A percentile compares a stretch with the other conserved stretches of the same genome.
Conservation (phyloP, 805 yeast species). For the Ogataea angusta region DNA sequence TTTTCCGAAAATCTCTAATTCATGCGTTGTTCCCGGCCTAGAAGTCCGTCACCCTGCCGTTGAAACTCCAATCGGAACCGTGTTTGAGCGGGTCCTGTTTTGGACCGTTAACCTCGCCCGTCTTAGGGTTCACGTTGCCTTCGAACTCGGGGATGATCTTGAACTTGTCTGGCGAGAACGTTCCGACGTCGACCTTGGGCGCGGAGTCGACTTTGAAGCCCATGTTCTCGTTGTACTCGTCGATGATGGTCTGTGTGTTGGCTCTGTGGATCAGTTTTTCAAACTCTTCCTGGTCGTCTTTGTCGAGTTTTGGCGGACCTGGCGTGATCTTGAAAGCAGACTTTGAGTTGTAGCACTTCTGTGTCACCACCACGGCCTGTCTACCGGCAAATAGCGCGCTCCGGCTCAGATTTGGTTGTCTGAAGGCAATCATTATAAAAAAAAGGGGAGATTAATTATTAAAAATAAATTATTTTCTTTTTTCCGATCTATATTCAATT, state of each 20-base stretch:
- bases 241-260: slow-evolving; percentile 71
- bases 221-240: slow-evolving; percentile 54
- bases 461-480: slow-evolving; percentile 1
- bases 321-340: slow-evolving; percentile 27
- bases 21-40: slow-evolving; percentile 29
- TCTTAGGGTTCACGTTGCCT: slow-evolving; percentile 87
- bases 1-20: slow-evolving; percentile 11
- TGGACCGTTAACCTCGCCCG: slow-evolving; percentile 97
- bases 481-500: not conserved
- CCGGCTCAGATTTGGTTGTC: not conserved
- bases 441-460: not conserved
- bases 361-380: not conserved
- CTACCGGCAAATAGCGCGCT: not conserved
- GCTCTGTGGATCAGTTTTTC: slow-evolving; percentile 83
- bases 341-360: not conserved
- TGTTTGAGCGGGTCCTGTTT: slow-evolving; percentile 88
- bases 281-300: slow-evolving; percentile 86
- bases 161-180: slow-evolving; percentile 64
- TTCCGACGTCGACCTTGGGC: slow-evolving; percentile 51
- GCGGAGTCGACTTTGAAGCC: slow-evolving; percentile 31
- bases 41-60: slow-evolving; percentile 95
- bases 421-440: slow-evolving; percentile 1
- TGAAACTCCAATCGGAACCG: slow-evolving; percentile 90
- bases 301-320: slow-evolving; percentile 72
- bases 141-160: slow-evolving; percentile 91